Percentiles rank a stretch among this genome's conserved stretches.
phyloP scores from a whole-genome alignment of 352 stramenopile genomes.

The Detonula confervacea region DNA sequence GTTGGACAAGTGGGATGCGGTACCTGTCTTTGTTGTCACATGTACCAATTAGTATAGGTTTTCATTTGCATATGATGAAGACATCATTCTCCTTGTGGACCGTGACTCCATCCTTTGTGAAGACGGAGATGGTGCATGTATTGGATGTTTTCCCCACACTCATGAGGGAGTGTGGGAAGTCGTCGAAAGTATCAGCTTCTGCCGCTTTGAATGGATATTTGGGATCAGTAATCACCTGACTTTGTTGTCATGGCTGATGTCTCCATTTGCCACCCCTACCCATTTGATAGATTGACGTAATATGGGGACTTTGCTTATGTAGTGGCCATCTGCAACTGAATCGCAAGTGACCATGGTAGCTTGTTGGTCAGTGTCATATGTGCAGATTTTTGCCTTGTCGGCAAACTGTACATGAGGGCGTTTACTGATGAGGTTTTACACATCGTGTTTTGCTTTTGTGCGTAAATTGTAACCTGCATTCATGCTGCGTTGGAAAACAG shows the following conservation, averaged over 20 bases:
- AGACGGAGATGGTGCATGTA: no score
- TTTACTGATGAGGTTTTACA: neutral
- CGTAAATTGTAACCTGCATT: neutral
- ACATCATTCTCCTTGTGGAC: constrained; percentile 13
- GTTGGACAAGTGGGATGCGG: neutral
- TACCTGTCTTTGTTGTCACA: neutral
- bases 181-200: neutral
- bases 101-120: constrained; percentile 6
- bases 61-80: constrained; percentile 6
- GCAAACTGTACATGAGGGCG: neutral
- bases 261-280: constrained; percentile 36
- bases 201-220: constrained; percentile 9
- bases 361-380: neutral
- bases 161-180: no score
- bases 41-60: constrained; percentile 10
- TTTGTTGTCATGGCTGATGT: constrained; percentile 1
- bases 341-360: constrained; percentile 30
- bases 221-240: constrained; percentile 15
- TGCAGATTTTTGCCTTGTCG: neutral
- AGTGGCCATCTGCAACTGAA: constrained; percentile 34
- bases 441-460: neutral
- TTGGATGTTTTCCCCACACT: no score
- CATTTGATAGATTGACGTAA: constrained; percentile 25
- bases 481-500: neutral
- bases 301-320: constrained; percentile 38